phyloP scores from a whole-genome alignment of 345 rosid species.

The Eucalyptus marginata region DNA sequence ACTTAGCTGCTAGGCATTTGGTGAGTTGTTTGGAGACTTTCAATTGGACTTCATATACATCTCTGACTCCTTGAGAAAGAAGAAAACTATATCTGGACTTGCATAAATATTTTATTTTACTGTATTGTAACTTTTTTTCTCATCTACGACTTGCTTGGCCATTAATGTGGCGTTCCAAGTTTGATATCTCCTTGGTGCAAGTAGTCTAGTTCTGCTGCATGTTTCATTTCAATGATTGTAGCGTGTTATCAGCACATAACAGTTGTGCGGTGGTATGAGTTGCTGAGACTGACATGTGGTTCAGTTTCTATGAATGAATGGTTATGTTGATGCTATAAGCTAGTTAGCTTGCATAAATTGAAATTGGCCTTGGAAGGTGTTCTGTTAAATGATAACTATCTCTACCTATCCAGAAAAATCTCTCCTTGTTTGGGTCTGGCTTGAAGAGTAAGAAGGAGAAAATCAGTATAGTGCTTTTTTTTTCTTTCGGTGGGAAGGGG shows the following conservation, averaged over 20 bases:
- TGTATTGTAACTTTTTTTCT: neutral
- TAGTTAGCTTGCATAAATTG: neutral
- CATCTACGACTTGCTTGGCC: accelerated
- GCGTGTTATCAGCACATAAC: neutral
- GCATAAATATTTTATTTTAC: neutral
- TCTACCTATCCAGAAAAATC: neutral
- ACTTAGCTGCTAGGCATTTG: slow-evolving; percentile 74
- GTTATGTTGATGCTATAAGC: neutral
- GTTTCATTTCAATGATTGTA: neutral
- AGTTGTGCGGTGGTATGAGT: neutral
- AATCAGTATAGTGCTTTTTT: neutral
- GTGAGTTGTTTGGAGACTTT: slow-evolving; percentile 28
- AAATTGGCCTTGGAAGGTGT: neutral
- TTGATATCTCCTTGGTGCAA: neutral
- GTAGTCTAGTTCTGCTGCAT: neutral
- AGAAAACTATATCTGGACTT: neutral
- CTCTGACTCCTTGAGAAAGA: neutral
- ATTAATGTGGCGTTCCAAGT: neutral
- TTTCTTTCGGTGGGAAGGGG: neutral
- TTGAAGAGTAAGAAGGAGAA: neutral
- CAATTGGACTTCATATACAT: neutral
- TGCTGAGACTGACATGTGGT: neutral
- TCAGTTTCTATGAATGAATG: neutral
- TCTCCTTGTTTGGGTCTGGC: neutral
- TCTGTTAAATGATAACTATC: neutral